Conservation (phyloP, 495 filamentous ascomycete species). For the Penicillium macrosclerotiorum region DNA sequence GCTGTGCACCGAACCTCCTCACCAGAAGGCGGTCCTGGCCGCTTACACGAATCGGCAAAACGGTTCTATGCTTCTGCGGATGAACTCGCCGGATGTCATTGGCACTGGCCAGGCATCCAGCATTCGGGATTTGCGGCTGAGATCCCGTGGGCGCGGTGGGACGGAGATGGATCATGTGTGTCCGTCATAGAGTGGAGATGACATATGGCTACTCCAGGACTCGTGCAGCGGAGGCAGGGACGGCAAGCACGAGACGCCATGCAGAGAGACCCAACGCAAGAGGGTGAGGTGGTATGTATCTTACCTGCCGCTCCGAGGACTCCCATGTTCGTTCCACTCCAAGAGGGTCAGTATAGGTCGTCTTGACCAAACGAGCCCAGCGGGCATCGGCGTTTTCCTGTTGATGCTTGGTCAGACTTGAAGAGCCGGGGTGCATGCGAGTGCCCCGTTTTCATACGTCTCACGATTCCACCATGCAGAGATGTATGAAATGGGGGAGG, state of each 20-base stretch:
- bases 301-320: constrained; percentile 67
- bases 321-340: constrained; percentile 75
- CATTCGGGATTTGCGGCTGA: constrained; percentile 1
- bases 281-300: constrained; percentile 10
- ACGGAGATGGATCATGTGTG: not conserved
- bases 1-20: not conserved
- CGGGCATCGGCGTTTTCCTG: constrained; percentile 59
- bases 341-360: constrained; percentile 70
- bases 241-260: not conserved
- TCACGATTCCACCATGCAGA: not conserved
- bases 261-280: not conserved
- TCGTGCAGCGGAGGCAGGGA: not conserved
- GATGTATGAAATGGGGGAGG: not conserved
- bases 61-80: not conserved
- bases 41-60: not conserved
- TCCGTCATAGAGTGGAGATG: not conserved
- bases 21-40: not conserved
- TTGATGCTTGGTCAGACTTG: constrained; percentile 7
- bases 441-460: not conserved
- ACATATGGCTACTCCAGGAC: not conserved
- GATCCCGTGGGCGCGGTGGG: not conserved
- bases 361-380: constrained; percentile 71
- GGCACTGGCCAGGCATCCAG: not conserved
- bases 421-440: not conserved
- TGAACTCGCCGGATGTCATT: not conserved